Conservation (phyloP, 2,329 filamentous ascomycete genomes). For the Truncatella angustata region DNA sequence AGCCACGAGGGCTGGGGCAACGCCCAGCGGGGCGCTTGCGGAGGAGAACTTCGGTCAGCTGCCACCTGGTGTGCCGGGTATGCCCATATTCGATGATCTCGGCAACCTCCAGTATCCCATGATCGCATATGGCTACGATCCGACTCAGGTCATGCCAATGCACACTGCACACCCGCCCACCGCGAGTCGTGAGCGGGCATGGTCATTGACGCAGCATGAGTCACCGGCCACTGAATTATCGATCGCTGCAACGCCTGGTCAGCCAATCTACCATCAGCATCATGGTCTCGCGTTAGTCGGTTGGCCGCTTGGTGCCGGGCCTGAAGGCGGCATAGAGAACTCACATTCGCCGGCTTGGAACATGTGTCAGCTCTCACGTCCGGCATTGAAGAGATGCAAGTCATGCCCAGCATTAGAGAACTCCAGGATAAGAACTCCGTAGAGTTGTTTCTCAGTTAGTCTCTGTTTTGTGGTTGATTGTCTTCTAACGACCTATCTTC, state of each 20-base stretch:
- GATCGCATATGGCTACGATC: background rate
- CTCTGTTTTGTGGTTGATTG: no score
- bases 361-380: constrained; percentile 5
- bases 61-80: no score
- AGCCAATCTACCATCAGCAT: background rate
- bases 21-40: no score
- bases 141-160: background rate
- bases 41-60: no score
- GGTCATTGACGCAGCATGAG: background rate
- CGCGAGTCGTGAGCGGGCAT: no score
- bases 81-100: background rate
- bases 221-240: no score
- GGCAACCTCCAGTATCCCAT: background rate
- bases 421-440: no score
- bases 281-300: constrained; percentile 27
- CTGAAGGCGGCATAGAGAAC: constrained; percentile 30
- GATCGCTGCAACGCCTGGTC: background rate
- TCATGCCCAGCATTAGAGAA: no score
- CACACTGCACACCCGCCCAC: no score
- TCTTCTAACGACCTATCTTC: no score
- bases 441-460: no score
- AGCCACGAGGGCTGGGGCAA: no score
- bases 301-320: constrained; percentile 40
- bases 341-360: constrained; percentile 26
- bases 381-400: background rate